These are phyloP conservation scores for Nephelium lappaceum DNA, from an alignment of 345 rosid species.

Conservation along the genomic window DNA sequence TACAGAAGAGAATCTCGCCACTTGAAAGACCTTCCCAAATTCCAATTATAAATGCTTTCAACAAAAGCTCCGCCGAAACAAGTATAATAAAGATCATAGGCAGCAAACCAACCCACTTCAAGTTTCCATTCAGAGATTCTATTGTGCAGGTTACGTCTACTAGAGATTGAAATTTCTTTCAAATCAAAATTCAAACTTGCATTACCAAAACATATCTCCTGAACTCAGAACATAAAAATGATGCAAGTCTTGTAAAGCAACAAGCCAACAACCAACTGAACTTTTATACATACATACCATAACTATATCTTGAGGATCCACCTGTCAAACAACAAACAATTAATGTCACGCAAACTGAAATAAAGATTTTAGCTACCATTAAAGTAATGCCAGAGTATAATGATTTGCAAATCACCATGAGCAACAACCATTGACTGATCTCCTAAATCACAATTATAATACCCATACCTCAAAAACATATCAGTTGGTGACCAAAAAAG, in stretches of 20 bases:
- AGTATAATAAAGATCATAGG: background rate
- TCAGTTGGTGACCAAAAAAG: conserved; percentile 5
- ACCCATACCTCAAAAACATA: background rate
- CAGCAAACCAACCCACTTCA: background rate
- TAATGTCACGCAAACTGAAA: conserved; percentile 20
- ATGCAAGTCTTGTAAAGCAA: background rate
- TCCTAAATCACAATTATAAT: background rate
- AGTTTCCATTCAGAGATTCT: background rate
- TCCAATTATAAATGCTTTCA: background rate
- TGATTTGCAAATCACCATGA: background rate
- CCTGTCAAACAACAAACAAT: conserved; percentile 51
- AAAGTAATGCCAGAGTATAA: background rate
- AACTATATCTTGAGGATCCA: conserved; percentile 99
- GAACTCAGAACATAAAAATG: background rate
- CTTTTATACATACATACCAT: conserved; percentile 55
- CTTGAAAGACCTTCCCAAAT: background rate
- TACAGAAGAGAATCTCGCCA: background rate
- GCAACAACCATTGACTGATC: background rate
- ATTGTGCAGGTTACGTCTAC: background rate
- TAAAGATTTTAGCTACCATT: background rate
- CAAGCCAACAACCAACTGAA: background rate
- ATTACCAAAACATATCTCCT: background rate
- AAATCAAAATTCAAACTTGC: background rate
- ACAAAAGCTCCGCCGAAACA: background rate
- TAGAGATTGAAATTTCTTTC: background rate